Evolutionary conservation across 108 stramenopile genomes (phyloP), one percentile per base, ranked within the genome.

Genomic region (Cafeteria roenbergensis): DNA sequence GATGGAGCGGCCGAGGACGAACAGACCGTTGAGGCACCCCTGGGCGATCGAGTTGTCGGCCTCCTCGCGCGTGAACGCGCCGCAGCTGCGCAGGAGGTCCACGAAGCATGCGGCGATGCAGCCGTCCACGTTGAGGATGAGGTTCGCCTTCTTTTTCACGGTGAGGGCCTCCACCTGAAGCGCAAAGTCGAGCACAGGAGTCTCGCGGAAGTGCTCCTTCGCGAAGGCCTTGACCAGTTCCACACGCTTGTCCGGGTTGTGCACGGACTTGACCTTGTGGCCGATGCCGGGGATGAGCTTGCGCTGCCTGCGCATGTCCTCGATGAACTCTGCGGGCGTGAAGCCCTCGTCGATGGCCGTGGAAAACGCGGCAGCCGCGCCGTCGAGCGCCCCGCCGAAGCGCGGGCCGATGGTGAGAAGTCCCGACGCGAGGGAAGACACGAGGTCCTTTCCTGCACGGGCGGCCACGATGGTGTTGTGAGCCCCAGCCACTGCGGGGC

Each of bases 261-360:
- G 63, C 29, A 91, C 57, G 21, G 79, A 82, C 66, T 88, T 88
- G 69, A 91, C 86, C 9, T 82, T 71, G 76, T 91, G 90, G 29
- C 90, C 90, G 63, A 91, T 91, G 31, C 90, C 90, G 88, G 89
- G 89, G 67, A 91, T 89, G n/a, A 91, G 79, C 72, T 87, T 81
- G 78, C 87, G 86, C 34, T 83, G 53, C 65, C 75, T 77, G 28
- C 86, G 75, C 86, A 86, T 88, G 51, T 78, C 75, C 61, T 83
- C 82, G 14, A 91, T 88, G 68, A 89, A 91, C 35, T 75, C 73
- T 26, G 69, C 81, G 0, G 87, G 82, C 17, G 80, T 78, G 17
- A 78, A 35, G 20, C 87, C 87, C 52, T 60, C 50, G 57, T 91
- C 90, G 58, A 75, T 75, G 1, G 86, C 90, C 52, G 81, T 73